These are phyloP conservation scores for Pythium biforme DNA, from an alignment of 352 stramenopile species.

Conservation along the genomic window DNA sequence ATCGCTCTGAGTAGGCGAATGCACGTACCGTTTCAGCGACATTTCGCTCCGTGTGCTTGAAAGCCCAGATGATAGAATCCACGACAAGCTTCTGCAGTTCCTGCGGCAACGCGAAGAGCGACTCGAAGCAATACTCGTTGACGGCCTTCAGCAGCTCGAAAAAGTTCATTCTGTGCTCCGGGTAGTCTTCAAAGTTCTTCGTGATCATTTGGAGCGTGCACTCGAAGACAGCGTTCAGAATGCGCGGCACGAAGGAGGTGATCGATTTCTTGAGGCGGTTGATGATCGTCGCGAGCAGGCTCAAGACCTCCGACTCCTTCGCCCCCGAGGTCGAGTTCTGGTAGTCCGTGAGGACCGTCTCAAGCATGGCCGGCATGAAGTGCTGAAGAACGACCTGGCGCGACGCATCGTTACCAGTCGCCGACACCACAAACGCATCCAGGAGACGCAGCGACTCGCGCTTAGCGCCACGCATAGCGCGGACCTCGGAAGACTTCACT, in stretches of 20 bases:
- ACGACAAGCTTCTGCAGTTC: conserved; percentile 99
- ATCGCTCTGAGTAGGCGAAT: background rate
- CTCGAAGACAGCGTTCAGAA: conserved; percentile 98
- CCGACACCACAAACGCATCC: conserved; percentile 94
- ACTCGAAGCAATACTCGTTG: conserved; percentile 96
- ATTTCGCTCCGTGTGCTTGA: conserved; percentile 99
- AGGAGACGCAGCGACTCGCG: conserved; percentile 96
- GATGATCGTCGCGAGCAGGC: conserved; percentile 94
- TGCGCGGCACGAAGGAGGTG: conserved; percentile 86
- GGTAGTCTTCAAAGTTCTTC: conserved; percentile 99
- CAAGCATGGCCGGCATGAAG: conserved; percentile 96
- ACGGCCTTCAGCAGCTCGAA: conserved; percentile 97
- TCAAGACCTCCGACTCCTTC: conserved; percentile 93
- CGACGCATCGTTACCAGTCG: conserved; percentile 61
- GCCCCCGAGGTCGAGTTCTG: conserved; percentile 69
- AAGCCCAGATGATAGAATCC: conserved; percentile 99
- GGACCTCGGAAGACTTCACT: conserved; percentile 92
- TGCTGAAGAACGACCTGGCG: conserved; percentile 88
- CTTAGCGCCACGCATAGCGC: conserved; percentile 95
- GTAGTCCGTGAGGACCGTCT: conserved; percentile 97
- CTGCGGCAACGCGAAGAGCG: conserved; percentile 95
- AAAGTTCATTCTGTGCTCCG: conserved; percentile 98
- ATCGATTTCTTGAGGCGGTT: conserved; percentile 95
- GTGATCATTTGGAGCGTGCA: conserved; percentile 99
- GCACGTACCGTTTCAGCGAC: conserved; percentile 93